Conservation (phyloP, 2,329 filamentous ascomycete species). For the Colletotrichum lentis region DNA sequence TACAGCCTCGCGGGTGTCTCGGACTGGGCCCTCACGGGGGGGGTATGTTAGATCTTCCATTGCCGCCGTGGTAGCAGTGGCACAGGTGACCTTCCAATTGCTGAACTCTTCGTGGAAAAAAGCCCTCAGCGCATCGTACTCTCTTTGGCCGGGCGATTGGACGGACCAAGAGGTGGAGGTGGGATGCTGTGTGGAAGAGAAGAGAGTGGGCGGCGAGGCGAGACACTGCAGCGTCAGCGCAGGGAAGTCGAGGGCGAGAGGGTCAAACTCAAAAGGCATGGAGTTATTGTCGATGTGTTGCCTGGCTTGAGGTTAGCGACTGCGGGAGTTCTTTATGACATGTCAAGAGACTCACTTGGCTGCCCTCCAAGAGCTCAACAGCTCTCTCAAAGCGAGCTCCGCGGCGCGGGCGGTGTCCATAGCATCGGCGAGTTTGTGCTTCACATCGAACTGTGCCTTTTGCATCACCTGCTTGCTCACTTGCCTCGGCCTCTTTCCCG, state of each 20-base stretch:
- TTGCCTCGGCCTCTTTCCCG: conserved; percentile 50
- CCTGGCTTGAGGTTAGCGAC: conserved; percentile 47
- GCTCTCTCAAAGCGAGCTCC: conserved; percentile 83
- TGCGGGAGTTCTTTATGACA: not conserved
- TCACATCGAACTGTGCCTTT: conserved; percentile 70
- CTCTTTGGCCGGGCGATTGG: conserved; percentile 74
- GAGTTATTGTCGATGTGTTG: conserved; percentile 64
- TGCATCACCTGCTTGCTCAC: conserved; percentile 62
- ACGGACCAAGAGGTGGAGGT: conserved; percentile 84
- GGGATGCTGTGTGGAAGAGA: conserved; percentile 80
- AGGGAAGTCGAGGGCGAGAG: conserved; percentile 85
- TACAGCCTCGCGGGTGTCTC: conserved; percentile 57
- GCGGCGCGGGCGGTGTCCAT: conserved; percentile 82
- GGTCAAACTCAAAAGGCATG: conserved; percentile 80
- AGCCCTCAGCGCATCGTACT: conserved; percentile 74
- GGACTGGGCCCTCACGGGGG: conserved; percentile 49
- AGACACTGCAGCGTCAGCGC: conserved; percentile 84
- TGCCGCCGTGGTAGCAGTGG: conserved; percentile 58
- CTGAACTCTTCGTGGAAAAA: conserved; percentile 74
- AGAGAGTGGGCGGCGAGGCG: conserved; percentile 80
- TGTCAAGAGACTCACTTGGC: conserved; percentile 70
- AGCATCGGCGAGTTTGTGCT: conserved; percentile 71
- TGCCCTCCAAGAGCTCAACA: conserved; percentile 81
- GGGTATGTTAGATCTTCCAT: conserved; percentile 63
- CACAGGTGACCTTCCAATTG: conserved; percentile 67